These are phyloP conservation scores for Forsythia suspensa DNA, from an alignment of 257 asterid species.

Conservation along the genomic window DNA sequence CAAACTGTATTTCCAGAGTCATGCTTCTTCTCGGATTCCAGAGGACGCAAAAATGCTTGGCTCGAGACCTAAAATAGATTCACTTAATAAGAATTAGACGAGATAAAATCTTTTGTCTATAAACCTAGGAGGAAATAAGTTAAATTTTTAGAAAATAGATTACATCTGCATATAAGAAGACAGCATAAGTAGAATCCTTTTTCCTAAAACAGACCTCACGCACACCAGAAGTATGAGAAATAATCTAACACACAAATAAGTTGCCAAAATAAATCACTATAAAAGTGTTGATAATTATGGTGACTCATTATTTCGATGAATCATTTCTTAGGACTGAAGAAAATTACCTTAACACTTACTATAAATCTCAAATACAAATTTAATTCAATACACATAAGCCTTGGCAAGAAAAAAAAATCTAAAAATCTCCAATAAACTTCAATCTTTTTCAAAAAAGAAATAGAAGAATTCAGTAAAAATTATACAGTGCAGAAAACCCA, in stretches of 20 bases:
- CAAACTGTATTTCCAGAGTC: conserved; percentile 30
- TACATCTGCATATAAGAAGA: not conserved
- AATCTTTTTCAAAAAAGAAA: too few species aligned
- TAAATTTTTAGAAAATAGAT: too few species aligned
- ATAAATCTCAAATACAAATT: not conserved
- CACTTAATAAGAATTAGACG: not conserved
- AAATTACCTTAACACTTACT: not conserved
- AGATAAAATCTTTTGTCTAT: not conserved
- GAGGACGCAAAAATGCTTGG: conserved; percentile 26
- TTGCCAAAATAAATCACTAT: not conserved
- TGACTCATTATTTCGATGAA: not conserved
- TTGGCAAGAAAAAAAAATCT: not conserved
- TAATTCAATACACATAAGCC: not conserved
- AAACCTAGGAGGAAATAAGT: not conserved
- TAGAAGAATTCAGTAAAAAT: not conserved
- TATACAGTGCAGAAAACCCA: not conserved
- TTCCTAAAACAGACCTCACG: not conserved
- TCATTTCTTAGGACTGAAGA: not conserved
- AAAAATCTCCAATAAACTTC: not conserved
- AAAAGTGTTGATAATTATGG: not conserved
- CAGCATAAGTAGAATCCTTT: not conserved
- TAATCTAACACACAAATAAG: not conserved
- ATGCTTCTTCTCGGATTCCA: conserved; percentile 35
- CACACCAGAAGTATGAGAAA: not conserved
- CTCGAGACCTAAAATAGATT: conserved; percentile 27